phyloP scores from a whole-genome alignment of 202 grass and related monocot species.

The Carex arenaria region DNA sequence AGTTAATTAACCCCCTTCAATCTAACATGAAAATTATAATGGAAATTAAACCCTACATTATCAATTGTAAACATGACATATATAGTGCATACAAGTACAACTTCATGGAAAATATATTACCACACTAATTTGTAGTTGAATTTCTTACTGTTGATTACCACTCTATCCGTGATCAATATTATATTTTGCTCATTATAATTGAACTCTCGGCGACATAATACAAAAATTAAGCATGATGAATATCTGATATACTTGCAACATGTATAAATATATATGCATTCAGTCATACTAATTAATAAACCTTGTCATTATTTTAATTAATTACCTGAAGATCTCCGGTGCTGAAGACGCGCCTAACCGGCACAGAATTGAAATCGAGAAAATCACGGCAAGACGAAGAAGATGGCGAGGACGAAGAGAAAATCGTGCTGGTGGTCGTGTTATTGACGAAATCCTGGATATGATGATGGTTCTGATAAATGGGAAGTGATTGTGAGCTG shows the following conservation, averaged over 20 bases:
- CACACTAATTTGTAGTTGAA: background rate
- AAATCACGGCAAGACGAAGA: constrained; percentile 18
- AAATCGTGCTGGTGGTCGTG: background rate
- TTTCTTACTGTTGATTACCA: background rate
- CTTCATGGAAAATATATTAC: background rate
- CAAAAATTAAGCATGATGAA: no score
- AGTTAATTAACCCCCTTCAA: background rate
- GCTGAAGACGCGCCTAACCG: constrained; percentile 31
- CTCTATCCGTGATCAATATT: background rate
- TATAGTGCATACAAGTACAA: background rate
- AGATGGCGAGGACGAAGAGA: background rate
- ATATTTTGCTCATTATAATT: background rate
- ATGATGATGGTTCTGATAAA: constrained; percentile 17
- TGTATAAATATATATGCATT: background rate
- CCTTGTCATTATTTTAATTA: background rate
- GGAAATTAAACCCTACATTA: constrained; percentile 3
- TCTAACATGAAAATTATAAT: background rate
- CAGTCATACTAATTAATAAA: background rate
- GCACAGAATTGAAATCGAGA: constrained; percentile 24
- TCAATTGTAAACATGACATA: background rate
- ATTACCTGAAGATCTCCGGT: constrained; percentile 46
- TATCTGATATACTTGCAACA: background rate
- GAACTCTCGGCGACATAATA: no score
- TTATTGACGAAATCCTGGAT: background rate
- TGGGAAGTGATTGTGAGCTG: constrained; percentile 26